A percentile compares a stretch with the other conserved stretches of the same genome.
Evolutionary conservation across 2,329 filamentous ascomycete genomes (phyloP).

Genomic region (Arthrinium puccinioides): DNA sequence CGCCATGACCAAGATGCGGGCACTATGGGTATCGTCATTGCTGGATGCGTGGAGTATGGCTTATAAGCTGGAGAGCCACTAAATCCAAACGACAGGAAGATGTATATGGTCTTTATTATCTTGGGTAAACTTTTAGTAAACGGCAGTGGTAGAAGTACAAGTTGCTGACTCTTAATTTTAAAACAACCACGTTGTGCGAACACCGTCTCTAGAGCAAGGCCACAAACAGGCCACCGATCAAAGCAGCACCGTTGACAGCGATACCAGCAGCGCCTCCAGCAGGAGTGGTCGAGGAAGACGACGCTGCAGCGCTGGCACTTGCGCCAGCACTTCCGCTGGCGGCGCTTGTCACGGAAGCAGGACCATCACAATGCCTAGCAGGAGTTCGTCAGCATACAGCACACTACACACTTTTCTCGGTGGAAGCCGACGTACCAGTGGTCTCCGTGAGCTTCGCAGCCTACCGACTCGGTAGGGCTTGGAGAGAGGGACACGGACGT

Average conservation of each 20-base stretch:
- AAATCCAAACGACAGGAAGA: too few species aligned
- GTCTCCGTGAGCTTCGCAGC: slow-evolving; percentile 7
- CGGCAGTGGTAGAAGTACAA: too few species aligned
- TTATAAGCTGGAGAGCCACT: too few species aligned
- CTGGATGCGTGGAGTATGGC: too few species aligned
- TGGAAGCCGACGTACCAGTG: slow-evolving; percentile 3
- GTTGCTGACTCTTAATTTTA: too few species aligned
- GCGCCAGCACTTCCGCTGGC: not conserved
- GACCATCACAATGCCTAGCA: slow-evolving; percentile 1
- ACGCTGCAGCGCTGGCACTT: not conserved
- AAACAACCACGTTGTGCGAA: too few species aligned
- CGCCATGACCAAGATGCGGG: too few species aligned
- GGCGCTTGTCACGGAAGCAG: not conserved
- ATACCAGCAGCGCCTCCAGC: not conserved
- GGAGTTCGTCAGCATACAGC: not conserved
- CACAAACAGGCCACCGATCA: not conserved
- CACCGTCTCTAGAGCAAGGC: too few species aligned
- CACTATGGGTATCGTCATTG: too few species aligned
- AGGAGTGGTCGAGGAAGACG: not conserved
- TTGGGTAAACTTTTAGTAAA: too few species aligned
- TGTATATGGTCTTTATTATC: too few species aligned
- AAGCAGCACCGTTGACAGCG: not conserved
- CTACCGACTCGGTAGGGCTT: slow-evolving; percentile 6
- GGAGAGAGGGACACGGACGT: slow-evolving; percentile 2
- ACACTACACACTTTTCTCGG: too few species aligned